phyloP scores from a whole-genome alignment of 164 flowering plant species.

The Dillenia suffruticosa region DNA sequence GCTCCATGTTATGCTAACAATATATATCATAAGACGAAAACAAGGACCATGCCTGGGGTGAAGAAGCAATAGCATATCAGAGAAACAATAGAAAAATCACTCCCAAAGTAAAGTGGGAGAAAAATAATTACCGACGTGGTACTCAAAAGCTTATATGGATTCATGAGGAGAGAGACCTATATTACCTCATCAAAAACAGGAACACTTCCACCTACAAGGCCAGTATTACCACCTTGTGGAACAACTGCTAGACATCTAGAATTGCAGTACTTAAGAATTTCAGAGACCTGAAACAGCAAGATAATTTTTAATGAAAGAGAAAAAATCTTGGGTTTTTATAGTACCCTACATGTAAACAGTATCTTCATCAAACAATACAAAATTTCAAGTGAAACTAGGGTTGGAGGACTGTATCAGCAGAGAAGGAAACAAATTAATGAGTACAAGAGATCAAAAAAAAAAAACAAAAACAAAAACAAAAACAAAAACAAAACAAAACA shows the following conservation, averaged over 20 bases:
- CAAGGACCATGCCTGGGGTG: too few species aligned
- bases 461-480: too few species aligned
- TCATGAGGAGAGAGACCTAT: neutral
- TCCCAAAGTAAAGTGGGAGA: neutral
- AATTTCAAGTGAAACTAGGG: too few species aligned
- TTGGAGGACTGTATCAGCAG: too few species aligned
- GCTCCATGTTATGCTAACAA: too few species aligned
- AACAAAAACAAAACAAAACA: too few species aligned
- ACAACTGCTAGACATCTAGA: slow-evolving; percentile 88
- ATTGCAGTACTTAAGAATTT: slow-evolving; percentile 75
- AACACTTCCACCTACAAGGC: slow-evolving; percentile 98
- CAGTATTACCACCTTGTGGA: slow-evolving; percentile 98
- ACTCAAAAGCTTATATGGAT: neutral
- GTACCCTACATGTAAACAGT: neutral
- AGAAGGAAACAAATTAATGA: too few species aligned
- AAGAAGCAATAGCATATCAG: too few species aligned
- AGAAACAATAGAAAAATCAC: neutral
- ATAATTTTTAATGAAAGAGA: neutral
- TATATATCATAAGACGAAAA: too few species aligned
- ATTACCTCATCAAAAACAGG: slow-evolving; percentile 98
- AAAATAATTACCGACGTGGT: too few species aligned
- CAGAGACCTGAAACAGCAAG: slow-evolving; percentile 57
- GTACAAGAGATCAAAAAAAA: too few species aligned
- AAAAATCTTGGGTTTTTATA: neutral
- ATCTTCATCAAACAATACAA: neutral